These are phyloP conservation scores for Lecanicillium sp. DNA, from an alignment of 2,329 filamentous ascomycete genomes.

Conservation along the genomic window DNA sequence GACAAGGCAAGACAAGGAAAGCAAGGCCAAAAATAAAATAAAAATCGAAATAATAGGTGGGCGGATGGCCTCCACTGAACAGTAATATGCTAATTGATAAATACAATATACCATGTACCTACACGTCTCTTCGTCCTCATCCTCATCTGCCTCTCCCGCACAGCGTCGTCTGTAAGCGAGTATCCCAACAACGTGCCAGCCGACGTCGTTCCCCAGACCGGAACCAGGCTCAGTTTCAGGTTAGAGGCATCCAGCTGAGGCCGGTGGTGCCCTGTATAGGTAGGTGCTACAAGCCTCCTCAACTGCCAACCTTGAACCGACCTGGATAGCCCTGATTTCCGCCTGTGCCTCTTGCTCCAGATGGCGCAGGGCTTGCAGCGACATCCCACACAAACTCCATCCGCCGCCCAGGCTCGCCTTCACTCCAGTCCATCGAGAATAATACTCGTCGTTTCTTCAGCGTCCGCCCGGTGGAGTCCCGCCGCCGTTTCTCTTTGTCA, in stretches of 20 bases:
- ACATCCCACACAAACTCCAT: background rate
- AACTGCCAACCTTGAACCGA: no score
- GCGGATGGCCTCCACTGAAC: background rate
- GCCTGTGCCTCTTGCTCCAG: no score
- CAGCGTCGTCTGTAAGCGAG: background rate
- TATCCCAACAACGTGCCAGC: background rate
- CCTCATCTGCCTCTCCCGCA: background rate
- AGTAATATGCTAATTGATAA: no score
- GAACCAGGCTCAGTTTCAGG: constrained; percentile 1
- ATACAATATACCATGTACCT: no score
- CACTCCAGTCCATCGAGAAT: background rate
- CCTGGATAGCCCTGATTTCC: no score
- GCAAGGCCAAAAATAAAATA: no score
- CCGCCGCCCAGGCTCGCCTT: constrained; percentile 1
- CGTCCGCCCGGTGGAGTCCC: background rate
- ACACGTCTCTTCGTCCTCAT: no score
- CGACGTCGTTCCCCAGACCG: background rate
- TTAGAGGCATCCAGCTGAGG: no score
- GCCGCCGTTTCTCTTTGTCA: constrained; percentile 9
- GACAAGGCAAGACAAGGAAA: background rate
- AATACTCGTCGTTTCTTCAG: constrained; percentile 10
- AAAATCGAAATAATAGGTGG: no score
- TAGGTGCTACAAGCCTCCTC: no score
- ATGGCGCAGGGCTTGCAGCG: constrained; percentile 5
- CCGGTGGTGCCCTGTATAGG: no score